Evolutionary conservation across 163 green algal genomes (phyloP).

Genomic region (Trebouxia gelatinosa): DNA sequence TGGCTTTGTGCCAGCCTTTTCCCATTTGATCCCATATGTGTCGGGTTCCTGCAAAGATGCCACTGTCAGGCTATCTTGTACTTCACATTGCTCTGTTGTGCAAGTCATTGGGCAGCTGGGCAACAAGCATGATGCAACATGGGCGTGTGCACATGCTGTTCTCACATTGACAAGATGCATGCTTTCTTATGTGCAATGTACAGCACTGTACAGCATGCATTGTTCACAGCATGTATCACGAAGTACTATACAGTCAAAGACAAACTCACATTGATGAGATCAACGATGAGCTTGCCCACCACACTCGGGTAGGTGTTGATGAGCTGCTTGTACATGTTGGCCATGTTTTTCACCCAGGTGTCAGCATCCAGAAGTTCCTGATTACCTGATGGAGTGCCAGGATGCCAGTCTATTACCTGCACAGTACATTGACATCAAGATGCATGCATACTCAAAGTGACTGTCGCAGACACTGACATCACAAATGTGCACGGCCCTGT

Average conservation of each 20-base stretch:
- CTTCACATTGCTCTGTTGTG: no score
- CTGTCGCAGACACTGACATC: no score
- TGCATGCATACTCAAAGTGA: no score
- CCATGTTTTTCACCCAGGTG: not conserved
- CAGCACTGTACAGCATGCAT: not conserved
- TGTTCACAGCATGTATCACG: not conserved
- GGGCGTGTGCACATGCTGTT: no score
- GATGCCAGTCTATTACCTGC: constrained; percentile 23
- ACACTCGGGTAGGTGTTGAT: not conserved
- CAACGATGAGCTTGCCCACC: constrained; percentile 19
- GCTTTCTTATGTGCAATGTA: not conserved
- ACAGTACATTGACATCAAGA: no score
- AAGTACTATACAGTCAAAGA: not conserved
- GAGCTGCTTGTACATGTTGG: not conserved
- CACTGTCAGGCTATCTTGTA: no score
- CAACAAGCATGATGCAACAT: no score
- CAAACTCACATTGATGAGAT: constrained; percentile 9
- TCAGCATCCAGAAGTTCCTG: constrained; percentile 6
- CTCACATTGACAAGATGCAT: no score
- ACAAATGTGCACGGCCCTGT: no score
- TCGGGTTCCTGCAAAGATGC: constrained; percentile 15
- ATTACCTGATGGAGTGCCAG: not conserved
- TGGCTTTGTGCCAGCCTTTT: not conserved
- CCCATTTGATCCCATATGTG: constrained; percentile 13
- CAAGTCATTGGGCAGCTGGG: no score